A percentile compares a stretch with the other conserved stretches of the same genome.
phyloP scores from a whole-genome alignment of 2,329 filamentous ascomycete species.

The Ceratocystis ficicola region DNA sequence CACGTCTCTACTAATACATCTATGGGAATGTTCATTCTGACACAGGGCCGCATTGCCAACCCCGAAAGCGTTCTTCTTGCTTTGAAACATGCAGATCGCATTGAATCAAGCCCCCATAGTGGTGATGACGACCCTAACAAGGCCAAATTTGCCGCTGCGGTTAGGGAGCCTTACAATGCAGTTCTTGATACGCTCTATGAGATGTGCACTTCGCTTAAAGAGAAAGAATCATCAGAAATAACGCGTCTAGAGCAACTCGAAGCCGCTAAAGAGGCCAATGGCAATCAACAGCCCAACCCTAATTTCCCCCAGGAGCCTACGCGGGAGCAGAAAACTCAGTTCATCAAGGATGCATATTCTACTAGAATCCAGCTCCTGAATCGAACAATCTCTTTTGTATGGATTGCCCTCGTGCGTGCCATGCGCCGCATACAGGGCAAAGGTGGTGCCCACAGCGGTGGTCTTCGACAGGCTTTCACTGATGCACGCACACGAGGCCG shows the following conservation, averaged over 20 bases:
- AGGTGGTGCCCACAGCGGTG: constrained; percentile 51
- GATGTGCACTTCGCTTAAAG: constrained; percentile 61
- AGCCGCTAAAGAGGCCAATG: constrained; percentile 24
- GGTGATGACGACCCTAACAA: constrained; percentile 66
- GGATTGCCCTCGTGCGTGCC: constrained; percentile 87
- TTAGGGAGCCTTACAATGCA: constrained; percentile 72
- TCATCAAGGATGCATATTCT: constrained; percentile 54
- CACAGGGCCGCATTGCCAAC: constrained; percentile 74
- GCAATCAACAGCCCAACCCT: constrained; percentile 29
- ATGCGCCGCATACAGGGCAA: constrained; percentile 92
- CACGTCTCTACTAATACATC: constrained; percentile 36
- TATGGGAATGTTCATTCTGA: constrained; percentile 61
- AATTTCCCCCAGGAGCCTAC: constrained; percentile 27
- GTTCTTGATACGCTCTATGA: constrained; percentile 81
- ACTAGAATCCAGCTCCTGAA: constrained; percentile 65
- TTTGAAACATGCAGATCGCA: constrained; percentile 76
- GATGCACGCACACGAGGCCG: constrained; percentile 80
- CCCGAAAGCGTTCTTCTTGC: constrained; percentile 86
- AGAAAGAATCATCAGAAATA: constrained; percentile 47
- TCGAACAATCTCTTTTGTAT: constrained; percentile 78
- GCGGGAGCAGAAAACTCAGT: constrained; percentile 49
- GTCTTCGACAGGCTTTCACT: constrained; percentile 76
- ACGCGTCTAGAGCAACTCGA: constrained; percentile 46
- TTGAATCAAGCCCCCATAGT: constrained; percentile 65
- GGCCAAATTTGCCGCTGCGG: constrained; percentile 61